phyloP scores from a whole-genome alignment of 768 basidiomycete genomes.

The Rhizopogon vulgaris region DNA sequence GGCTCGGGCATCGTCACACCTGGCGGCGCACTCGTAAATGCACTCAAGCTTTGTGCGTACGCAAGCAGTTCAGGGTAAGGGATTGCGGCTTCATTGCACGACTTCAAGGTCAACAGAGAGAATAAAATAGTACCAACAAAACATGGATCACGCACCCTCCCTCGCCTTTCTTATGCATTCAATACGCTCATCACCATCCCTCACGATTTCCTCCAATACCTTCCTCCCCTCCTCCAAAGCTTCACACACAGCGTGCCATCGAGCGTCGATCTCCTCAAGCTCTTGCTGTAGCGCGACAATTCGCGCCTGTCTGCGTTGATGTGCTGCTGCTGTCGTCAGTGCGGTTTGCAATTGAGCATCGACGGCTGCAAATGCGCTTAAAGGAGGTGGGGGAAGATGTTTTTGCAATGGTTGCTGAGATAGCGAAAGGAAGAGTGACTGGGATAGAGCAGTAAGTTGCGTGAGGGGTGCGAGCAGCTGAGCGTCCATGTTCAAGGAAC shows the following conservation, averaged over 20 bases:
- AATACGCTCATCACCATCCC: conserved; percentile 69
- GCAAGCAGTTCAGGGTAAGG: conserved; percentile 79
- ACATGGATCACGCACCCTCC: conserved; percentile 41
- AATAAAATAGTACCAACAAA: neutral
- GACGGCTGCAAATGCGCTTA: conserved; percentile 42
- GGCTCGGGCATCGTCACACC: conserved; percentile 69
- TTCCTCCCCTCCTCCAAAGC: conserved; percentile 60
- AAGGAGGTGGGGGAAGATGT: conserved; percentile 54
- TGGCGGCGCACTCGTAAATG: conserved; percentile 85
- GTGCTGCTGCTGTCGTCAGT: conserved; percentile 56
- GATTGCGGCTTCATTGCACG: conserved; percentile 49
- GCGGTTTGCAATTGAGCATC: conserved; percentile 65
- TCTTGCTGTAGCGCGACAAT: conserved; percentile 71
- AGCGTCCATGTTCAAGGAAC: conserved; percentile 38
- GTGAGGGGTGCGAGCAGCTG: conserved; percentile 54
- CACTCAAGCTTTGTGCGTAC: conserved; percentile 79
- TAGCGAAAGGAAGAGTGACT: conserved; percentile 62
- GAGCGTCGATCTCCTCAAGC: conserved; percentile 57
- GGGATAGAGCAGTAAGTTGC: conserved; percentile 59
- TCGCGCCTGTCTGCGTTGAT: conserved; percentile 70
- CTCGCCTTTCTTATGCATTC: conserved; percentile 67
- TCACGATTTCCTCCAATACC: conserved; percentile 63
- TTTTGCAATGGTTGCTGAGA: conserved; percentile 46
- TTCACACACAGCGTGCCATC: conserved; percentile 63
- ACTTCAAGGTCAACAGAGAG: neutral